Evolutionary conservation across 495 filamentous ascomycete species (phyloP), one percentile per base, ranked within the genome.

Genomic region (Rhizodiscina lignyota): DNA sequence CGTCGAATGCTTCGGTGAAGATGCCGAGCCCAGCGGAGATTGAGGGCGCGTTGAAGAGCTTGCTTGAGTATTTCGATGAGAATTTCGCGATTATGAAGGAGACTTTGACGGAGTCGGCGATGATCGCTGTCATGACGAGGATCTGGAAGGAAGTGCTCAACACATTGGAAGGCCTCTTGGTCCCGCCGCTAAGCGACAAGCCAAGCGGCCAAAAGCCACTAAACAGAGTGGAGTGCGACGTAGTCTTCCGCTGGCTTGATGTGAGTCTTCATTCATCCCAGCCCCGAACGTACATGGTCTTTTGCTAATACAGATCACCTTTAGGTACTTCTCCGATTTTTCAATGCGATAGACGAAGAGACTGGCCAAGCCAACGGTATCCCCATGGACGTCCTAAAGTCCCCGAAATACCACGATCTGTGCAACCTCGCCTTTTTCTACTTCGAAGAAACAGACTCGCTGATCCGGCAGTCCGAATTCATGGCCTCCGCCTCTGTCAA

Each of bases 51-150:
- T 59, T 99, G 6, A 76, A 76, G 39, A 83, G 86, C 2, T 67
- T 99, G n/a, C 91, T 94, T 45, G 72, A 74, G 36, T 99, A 99
- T 53, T 96, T 99, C 50, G 83, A 96, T 51, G 91, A 94, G 52
- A 99, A 99, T 49, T 99, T 99, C 49, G 86, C 84, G 24, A 94
- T 94, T 50, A 89, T 99, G 83, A 93, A 94, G 58, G 73, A 84
- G 54, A 94, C 86, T 1, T 65, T 99, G 20, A 96, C 91, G 2
- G 76, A 79, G 22, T 72, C 83, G 34, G 86, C 91, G 30, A 93
- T 99, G 89, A 69, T 80, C 38, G 81, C 85, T 56, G 86, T 99
- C 38, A 99, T 99, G 91, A 89, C 83, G 18, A 73, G 91, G 26
- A 56, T 99, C 11, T 99, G 91, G 91, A 99, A 99, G 54, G 91